Conservation (phyloP, 148 eudicot genomes). For the Silene uniflora region DNA sequence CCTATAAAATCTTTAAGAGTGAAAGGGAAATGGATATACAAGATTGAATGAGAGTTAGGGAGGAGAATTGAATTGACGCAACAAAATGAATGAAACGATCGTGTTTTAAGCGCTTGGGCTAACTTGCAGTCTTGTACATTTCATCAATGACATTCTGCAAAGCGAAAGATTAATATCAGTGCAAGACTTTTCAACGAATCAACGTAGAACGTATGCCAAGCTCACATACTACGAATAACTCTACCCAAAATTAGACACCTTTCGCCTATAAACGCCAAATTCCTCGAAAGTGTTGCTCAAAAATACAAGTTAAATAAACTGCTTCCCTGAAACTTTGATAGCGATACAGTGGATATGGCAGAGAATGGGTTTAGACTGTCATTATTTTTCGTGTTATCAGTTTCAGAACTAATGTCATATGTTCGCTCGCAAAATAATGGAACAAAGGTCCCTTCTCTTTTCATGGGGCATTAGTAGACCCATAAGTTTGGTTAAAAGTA, state of each 20-base stretch:
- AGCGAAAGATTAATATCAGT: background rate
- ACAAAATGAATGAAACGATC: background rate
- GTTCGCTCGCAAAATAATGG: background rate
- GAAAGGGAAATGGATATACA: constrained; percentile 21
- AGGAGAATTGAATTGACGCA: background rate
- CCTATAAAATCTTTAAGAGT: background rate
- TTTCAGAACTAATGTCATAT: background rate
- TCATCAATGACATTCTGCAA: constrained; percentile 61
- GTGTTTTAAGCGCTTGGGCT: constrained; percentile 25
- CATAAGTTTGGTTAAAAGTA: background rate
- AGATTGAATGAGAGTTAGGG: background rate
- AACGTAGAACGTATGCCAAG: background rate
- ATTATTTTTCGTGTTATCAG: background rate
- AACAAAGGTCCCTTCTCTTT: background rate
- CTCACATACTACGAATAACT: background rate
- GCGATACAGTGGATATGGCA: background rate
- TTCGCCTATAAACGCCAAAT: background rate
- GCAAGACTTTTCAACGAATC: background rate
- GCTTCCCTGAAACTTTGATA: background rate
- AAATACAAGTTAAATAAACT: no score
- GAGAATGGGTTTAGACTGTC: background rate
- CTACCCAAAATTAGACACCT: background rate
- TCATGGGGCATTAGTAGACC: background rate
- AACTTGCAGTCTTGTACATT: constrained; percentile 53
- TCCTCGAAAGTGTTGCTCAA: background rate